Base-by-base conservation (phyloP, 768 basidiomycete genomes). In the Lentinula aciculospora region DNA sequence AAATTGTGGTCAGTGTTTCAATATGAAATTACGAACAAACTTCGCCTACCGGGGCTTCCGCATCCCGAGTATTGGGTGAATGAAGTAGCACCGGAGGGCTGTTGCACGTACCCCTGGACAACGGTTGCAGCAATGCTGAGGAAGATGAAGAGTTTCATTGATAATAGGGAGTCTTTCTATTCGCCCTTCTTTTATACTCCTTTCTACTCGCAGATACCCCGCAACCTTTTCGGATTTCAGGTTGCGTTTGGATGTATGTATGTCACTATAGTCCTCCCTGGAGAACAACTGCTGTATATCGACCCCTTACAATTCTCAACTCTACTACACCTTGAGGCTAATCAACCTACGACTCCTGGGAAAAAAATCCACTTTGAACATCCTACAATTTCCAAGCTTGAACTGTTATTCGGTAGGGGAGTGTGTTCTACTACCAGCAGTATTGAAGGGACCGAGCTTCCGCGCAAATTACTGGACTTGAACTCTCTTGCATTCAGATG, bases 61-160 rank as follows among this genome's bases (percentile, higher is more conserved):
- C 83, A 85, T 21, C 80, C 81, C 12, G 70, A 72, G 66, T 84
- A 84, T 62, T 71, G 66, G 10, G 83, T 85, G 73, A 85, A 85
- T 21, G 81, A 80, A 19, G 82, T 77, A 15, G 63, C 60, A 17
- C 82, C 82, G 17, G 80, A 81, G 1, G 81, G 60, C 32, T 67
- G 73, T 66, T 85, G 83, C 31, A 84, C 61, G 60, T 82, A 85
- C 13, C 80, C 81, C 12, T 40, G 23, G 7, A 56, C n/a, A n/a
- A n/a, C 54, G 27, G 45, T 46, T 17, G 36, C 56, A 36, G 25
- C 27, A 39, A 48, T 36, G 36, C 45, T 48, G 12, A 46, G 19
- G 7, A 57, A 48, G 25, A 37, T 28, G n/a, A 36, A 31, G 17
- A 29, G 32, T 36, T 25, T 57, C 56, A 56, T n/a, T n/a, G n/a